Evolutionary conservation across 2,329 filamentous ascomycete genomes (phyloP), one percentile per base, ranked within the genome.

Genomic region (Diplodia scrobiculata): DNA sequence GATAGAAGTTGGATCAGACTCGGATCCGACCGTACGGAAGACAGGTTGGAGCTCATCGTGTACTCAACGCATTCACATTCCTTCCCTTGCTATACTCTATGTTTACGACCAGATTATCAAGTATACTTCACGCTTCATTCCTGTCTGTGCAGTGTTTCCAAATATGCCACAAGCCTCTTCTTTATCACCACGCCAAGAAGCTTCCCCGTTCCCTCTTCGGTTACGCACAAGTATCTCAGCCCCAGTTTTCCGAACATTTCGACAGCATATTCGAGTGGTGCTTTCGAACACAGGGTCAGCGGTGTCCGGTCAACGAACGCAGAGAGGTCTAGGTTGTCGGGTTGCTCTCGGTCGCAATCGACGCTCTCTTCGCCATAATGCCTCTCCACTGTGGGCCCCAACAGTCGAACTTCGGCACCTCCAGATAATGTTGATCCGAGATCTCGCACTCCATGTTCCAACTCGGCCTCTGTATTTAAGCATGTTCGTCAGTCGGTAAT

Each of bases 191-290:
- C 82, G 0, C 85, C 84, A 2, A 84, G 74, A 54, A 86, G 72
- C 68, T 70, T 76, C 0, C 83, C 80, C 25, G 78, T 83, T 1
- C 83, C 82, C 67, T 84, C 81, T 68, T 84, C 83, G 1, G 82
- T 78, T 5, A 87, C 74, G 70, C 84, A 81, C 51, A 87, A 68
- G 74, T 86, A 80, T 67, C 84, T 74, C 69, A 86, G 68, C 0
- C 84, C 85, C 50, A 87, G 70, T 71, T 85, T 86, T 2, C 80
- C 81, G 76, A 87, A 86, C 80, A 87, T 83, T 73, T 87, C 85
- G 1, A 86, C 82, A 0, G 80, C 83, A 72, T 84, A 85, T 72
- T 87, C 85, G 70, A 87, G 78, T 10, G 84, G 84, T 51, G 84
- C 83, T 52, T 79, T 79, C 0, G 78, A 79, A 65, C 78, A 82